Evolutionary conservation across 805 yeast species (phyloP), one percentile per base, ranked within the genome.

Genomic region (Spathaspora boniae): DNA sequence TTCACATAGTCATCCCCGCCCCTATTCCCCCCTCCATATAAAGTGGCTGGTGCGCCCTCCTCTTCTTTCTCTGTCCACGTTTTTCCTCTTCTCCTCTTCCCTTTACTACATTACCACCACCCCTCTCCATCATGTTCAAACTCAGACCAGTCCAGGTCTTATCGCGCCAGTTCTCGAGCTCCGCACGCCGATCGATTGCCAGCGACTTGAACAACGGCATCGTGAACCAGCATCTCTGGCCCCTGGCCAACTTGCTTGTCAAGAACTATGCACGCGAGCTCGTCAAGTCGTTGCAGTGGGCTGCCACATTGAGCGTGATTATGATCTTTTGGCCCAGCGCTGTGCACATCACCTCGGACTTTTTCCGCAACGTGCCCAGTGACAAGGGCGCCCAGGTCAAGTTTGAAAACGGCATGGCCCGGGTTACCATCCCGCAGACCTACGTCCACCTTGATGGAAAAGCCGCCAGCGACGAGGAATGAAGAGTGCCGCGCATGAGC

Each of bases 331-430:
- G 34, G 29, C 33, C 34, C 5, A 9, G 15, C 20, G 19, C 26
- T 12, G 12, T 35, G 19, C 33, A 34, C 16, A 27, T 9, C 5
- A n/a, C 14, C 7, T 16, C 18, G 16, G 25, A 35, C n/a, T 35
- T 35, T n/a, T 9, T 21, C 3, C 33, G 31, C 25, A 23, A 35
- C 19, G 38, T 35, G 6, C 38, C 38, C n/a, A 20, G 24, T 20
- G 34, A 27, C 3, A 40, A 36, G 29, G 43, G 43, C 7, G 35
- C 36, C 16, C 34, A 37, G 30, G 43, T 40, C 16, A 16, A 29
- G 17, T 25, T 33, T n/a, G 14, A 26, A 16, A 16, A 34, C 25
- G 14, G 19, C 4, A 24, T 30, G 11, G 28, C 43, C 5, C 26
- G 20, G 4, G 43, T 39, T 11, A 37, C 31, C 4, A 35, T 39